Evolutionary conservation across 1,284 basidiomycete genomes (phyloP), one percentile per base, ranked within the genome.

Genomic region (Ustilago lituana): DNA sequence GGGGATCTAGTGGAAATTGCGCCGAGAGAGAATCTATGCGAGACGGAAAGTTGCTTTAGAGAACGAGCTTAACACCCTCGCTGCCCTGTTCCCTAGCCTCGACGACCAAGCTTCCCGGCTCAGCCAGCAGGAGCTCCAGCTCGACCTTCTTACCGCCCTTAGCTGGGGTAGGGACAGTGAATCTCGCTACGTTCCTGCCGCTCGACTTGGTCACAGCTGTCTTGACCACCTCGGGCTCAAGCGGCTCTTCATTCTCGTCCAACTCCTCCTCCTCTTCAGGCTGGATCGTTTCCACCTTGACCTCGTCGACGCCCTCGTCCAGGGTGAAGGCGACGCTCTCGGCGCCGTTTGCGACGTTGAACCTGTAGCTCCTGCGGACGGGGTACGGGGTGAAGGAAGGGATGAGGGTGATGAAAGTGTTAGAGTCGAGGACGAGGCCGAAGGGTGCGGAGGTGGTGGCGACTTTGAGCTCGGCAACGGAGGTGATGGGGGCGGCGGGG

Each of bases 221-320:
- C 58, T 63, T 63, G 45, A 77, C 52, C 65, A 73, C 52, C 47
- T 78, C 73, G 11, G 76, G 75, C 56, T 79, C 79, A 20, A 70
- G 31, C 24, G 73, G 73, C 50, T 79, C 77, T 31, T 85, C 82
- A 33, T 83, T 79, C 52, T 86, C 86, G n/a, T 80, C 79, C 88
- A 84, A 74, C 12, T 78, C 72, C 26, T 68, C 74, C 23, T 54
- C 60, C n/a, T n/a, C n/a, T n/a, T 67, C 62, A 3, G 68, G 65
- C 23, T 61, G 64, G 44, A 81, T 51, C 26, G 55, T 72, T 43
- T 93, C 90, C 19, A 92, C 84, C 76, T 90, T 89, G 77, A 97
- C 86, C 12, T 87, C 87, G 75, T 93, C 89, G 67, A 88, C 88
- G 40, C 90, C 91, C 83, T 98, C 92, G 89, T 91, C 94, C 37